Base-by-base conservation (phyloP, 2,329 filamentous ascomycete genomes). In the Arthroderma sp. region DNA sequence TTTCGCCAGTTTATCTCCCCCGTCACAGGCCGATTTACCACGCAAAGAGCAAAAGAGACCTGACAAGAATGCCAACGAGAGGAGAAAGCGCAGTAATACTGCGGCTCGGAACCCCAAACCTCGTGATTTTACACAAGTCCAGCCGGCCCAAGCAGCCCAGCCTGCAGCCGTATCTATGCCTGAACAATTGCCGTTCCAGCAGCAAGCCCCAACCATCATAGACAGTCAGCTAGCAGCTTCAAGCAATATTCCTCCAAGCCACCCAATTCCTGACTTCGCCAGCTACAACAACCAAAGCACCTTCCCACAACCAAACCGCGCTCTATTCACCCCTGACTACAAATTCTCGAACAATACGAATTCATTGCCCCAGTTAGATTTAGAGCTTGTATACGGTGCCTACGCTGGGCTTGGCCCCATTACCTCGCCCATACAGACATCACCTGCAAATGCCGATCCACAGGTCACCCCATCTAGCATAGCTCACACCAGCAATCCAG, bases 1-100 rank as follows among this genome's bases (percentile, higher is more conserved):
- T 65, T 89, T 96, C 58, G 83, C 84, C 4, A 85, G 80, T 40
- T 69, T 94, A 33, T 83, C 81, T 1, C 81, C 83, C 8, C 74
- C 73, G 0, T 70, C 62, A 5, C 66, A 66, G 47, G 59, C 66
- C 5, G 65, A 64, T 10, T 55, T 65, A 5, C 61, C 65, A n/a
- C 77, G 51, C 65, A 77, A 60, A 68, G 67, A 58, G 62, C 65
- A 41, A 68, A 78, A 49, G 55, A 50, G 50, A 58, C 51, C 62
- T 60, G 39, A 33, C 22, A 36, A 48, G 8, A 51, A 40, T 38
- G 46, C 48, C 10, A 37, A 44, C 28, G 42, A 46, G 6, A 40
- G 39, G 7, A 3, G 29, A n/a, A 31, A 38, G 7, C 42, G 37
- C n/a, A 47, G 32, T 36, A 58, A 42, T 50, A 55, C 37, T 53